These are phyloP conservation scores for Hyaloscypha bicolor DNA, from an alignment of 495 filamentous ascomycete species.

Conservation along the genomic window DNA sequence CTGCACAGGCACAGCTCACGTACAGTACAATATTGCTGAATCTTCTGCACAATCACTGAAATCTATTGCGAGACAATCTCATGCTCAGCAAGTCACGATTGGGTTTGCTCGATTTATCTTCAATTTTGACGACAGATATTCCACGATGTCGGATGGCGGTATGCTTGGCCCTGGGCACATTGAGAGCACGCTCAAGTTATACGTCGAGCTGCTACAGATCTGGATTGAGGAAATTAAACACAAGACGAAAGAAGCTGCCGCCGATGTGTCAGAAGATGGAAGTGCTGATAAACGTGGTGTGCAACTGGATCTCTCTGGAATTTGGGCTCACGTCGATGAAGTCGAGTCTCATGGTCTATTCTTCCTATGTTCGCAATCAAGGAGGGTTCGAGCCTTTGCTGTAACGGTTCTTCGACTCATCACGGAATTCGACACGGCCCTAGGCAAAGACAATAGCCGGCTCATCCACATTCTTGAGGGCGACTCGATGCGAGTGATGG, in stretches of 20 bases:
- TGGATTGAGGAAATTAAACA: slow-evolving; percentile 96
- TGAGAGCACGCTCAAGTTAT: slow-evolving; percentile 88
- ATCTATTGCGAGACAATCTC: slow-evolving; percentile 88
- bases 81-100: slow-evolving; percentile 95
- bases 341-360: slow-evolving; percentile 98
- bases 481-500: slow-evolving; percentile 84
- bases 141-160: slow-evolving; percentile 96
- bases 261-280: slow-evolving; percentile 61
- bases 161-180: slow-evolving; percentile 96
- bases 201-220: slow-evolving; percentile 90
- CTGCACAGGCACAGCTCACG: slow-evolving; percentile 95
- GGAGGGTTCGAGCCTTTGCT: slow-evolving; percentile 83
- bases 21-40: slow-evolving; percentile 86
- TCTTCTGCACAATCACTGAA: slow-evolving; percentile 93
- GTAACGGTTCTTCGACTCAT: slow-evolving; percentile 90
- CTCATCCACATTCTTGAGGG: slow-evolving; percentile 92
- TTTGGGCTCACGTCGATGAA: slow-evolving; percentile 92
- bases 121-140: slow-evolving; percentile 94
- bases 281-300: slow-evolving; percentile 60
- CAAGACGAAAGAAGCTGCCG: slow-evolving; percentile 74
- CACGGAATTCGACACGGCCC: slow-evolving; percentile 88
- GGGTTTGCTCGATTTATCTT: slow-evolving; percentile 97
- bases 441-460: slow-evolving; percentile 70
- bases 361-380: slow-evolving; percentile 94
- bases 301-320: slow-evolving; percentile 82